Percentiles rank a stretch among this genome's conserved stretches.
Evolutionary conservation across 768 basidiomycete genomes (phyloP).

Genomic region (Boletus reticuloceps): DNA sequence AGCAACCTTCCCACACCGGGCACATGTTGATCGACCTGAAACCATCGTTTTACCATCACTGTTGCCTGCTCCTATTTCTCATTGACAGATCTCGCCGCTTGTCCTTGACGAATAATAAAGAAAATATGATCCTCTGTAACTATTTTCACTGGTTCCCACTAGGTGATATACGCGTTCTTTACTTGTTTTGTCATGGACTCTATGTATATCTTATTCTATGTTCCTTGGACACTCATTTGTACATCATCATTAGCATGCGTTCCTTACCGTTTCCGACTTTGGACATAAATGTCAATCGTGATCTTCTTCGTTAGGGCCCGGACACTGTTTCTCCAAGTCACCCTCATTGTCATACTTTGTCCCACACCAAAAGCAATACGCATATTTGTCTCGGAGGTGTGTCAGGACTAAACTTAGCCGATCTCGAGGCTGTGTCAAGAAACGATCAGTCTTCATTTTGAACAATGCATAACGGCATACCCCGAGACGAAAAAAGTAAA

Average conservation of each 20-base stretch:
- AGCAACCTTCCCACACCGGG: constrained; percentile 51
- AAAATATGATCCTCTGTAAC: not conserved
- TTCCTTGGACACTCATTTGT: constrained; percentile 30
- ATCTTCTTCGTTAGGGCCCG: constrained; percentile 71
- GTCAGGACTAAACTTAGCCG: constrained; percentile 63
- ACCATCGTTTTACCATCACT: constrained; percentile 54
- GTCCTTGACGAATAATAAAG: not conserved
- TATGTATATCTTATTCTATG: constrained; percentile 15
- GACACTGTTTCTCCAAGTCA: constrained; percentile 65
- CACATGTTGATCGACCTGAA: constrained; percentile 30
- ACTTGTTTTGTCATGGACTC: constrained; percentile 16
- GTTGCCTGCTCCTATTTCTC: constrained; percentile 36
- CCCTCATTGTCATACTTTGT: constrained; percentile 61
- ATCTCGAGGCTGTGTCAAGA: constrained; percentile 58
- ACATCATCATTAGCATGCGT: constrained; percentile 26
- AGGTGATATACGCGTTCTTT: constrained; percentile 13
- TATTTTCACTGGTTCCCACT: not conserved
- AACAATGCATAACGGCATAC: constrained; percentile 35
- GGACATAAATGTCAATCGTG: constrained; percentile 56
- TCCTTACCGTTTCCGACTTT: constrained; percentile 9
- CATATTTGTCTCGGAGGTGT: constrained; percentile 69
- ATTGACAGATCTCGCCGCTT: constrained; percentile 10
- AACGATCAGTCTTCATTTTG: constrained; percentile 10
- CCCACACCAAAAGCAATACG: constrained; percentile 91
- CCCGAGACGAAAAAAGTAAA: constrained; percentile 64